A percentile compares a stretch with the other conserved stretches of the same genome.
Evolutionary conservation across 2,329 filamentous ascomycete species (phyloP).

Genomic region (Aspergillus puulaauensis): DNA sequence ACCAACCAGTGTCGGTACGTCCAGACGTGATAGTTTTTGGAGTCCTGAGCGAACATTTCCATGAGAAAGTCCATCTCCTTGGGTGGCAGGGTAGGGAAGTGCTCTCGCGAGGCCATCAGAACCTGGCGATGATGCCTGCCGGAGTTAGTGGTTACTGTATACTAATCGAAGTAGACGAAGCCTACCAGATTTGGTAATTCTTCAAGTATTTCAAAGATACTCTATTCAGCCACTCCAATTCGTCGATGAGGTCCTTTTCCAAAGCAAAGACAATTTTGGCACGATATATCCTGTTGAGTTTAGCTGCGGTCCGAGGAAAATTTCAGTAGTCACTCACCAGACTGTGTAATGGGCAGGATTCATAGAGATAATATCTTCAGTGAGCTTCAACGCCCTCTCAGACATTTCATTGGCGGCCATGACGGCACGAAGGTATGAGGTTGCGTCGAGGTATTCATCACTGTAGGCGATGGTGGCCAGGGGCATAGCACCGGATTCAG

Average conservation of each 20-base stretch:
- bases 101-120: conserved; percentile 48
- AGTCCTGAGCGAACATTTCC: conserved; percentile 78
- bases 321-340: conserved; percentile 57
- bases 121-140: conserved; percentile 60
- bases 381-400: conserved; percentile 74
- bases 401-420: conserved; percentile 88
- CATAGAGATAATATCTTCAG: conserved; percentile 84
- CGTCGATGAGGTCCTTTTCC: conserved; percentile 63
- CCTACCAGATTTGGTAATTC: conserved; percentile 95
- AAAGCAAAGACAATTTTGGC: conserved; percentile 73
- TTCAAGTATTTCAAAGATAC: conserved; percentile 83
- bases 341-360: conserved; percentile 98
- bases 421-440: conserved; percentile 87
- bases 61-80: conserved; percentile 75
- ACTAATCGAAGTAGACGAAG: background rate
- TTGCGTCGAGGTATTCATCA: conserved; percentile 85
- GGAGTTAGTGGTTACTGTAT: background rate
- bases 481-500: conserved; percentile 52
- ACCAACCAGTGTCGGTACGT: conserved; percentile 83
- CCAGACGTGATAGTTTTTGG: conserved; percentile 99
- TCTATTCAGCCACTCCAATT: conserved; percentile 82
- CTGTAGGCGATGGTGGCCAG: conserved; percentile 92
- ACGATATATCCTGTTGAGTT: conserved; percentile 68
- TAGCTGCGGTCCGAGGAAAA: conserved; percentile 11
- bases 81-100: conserved; percentile 57